phyloP scores from a whole-genome alignment of 2,329 filamentous ascomycete genomes.

The Magnaporthales sp. region DNA sequence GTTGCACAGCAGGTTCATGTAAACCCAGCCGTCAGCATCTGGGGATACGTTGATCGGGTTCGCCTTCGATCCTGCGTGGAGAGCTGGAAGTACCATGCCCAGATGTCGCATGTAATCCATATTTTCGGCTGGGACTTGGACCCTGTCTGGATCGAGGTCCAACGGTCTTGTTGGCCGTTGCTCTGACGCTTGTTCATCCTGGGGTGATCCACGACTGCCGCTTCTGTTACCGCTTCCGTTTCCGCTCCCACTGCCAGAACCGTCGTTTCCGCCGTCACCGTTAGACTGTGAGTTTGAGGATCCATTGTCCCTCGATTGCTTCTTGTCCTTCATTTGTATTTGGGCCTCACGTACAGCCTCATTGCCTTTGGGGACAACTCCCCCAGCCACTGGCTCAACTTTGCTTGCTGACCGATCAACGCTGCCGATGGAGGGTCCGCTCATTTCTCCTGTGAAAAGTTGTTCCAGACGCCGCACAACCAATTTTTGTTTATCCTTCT shows the following conservation, averaged over 20 bases:
- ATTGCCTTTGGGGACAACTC: neutral
- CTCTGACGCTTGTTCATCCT: conserved; percentile 38
- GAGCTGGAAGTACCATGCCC: conserved; percentile 53
- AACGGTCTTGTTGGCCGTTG: conserved; percentile 70
- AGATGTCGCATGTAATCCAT: conserved; percentile 72
- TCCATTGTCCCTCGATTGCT: conserved; percentile 27
- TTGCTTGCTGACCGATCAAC: conserved; percentile 11
- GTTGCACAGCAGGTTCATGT: conserved; percentile 70
- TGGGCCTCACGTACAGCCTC: conserved; percentile 39
- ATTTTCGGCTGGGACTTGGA: conserved; percentile 67
- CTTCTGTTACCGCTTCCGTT: conserved; percentile 19
- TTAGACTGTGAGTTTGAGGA: conserved; percentile 35
- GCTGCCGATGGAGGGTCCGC: conserved; percentile 24
- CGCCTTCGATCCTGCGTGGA: conserved; percentile 32
- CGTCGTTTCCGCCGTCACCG: conserved; percentile 28
- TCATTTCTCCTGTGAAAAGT: conserved; percentile 66
- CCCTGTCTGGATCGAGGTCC: conserved; percentile 71
- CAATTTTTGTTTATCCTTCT: conserved; percentile 66
- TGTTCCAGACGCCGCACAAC: conserved; percentile 72
- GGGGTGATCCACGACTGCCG: conserved; percentile 24
- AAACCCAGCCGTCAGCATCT: conserved; percentile 69
- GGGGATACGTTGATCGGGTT: conserved; percentile 39
- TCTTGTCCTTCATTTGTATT: conserved; percentile 35
- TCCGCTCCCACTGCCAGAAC: conserved; percentile 3
- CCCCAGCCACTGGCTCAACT: conserved; percentile 7